Conservation (phyloP, 2,329 filamentous ascomycete species). For the Cladosporium phlei region DNA sequence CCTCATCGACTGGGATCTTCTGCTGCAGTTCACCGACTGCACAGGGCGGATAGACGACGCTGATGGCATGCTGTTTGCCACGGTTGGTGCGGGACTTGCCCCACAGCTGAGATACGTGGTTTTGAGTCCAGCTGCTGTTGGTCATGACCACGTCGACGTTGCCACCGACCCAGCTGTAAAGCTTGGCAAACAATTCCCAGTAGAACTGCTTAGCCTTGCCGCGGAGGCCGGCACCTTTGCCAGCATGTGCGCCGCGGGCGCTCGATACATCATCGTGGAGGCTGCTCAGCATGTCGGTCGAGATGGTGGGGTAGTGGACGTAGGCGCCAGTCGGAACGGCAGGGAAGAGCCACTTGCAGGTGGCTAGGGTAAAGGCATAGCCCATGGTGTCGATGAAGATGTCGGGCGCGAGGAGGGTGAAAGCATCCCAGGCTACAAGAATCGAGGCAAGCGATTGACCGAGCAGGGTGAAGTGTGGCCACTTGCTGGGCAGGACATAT, state of each 20-base stretch:
- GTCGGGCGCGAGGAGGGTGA: slow-evolving; percentile 85
- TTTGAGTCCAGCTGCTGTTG: slow-evolving; percentile 91
- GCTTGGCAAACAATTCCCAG: slow-evolving; percentile 76
- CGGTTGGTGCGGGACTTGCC: slow-evolving; percentile 46
- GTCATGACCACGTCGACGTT: slow-evolving; percentile 94
- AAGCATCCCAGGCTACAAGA: slow-evolving; percentile 83
- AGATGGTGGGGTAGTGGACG: slow-evolving; percentile 97
- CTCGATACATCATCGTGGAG: slow-evolving; percentile 56
- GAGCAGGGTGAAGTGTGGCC: slow-evolving; percentile 85
- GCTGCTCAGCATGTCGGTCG: slow-evolving; percentile 83
- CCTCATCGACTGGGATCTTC: slow-evolving; percentile 65
- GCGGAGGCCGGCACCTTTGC: slow-evolving; percentile 66
- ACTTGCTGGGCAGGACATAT: slow-evolving; percentile 80
- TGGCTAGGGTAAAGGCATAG: slow-evolving; percentile 82
- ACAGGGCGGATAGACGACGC: slow-evolving; percentile 85
- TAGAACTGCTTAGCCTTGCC: slow-evolving; percentile 73
- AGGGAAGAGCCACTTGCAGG: slow-evolving; percentile 77
- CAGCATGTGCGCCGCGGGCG: slow-evolving; percentile 73
- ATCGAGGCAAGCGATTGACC: slow-evolving; percentile 92
- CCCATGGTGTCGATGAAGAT: slow-evolving; percentile 98
- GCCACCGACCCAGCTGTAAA: slow-evolving; percentile 79
- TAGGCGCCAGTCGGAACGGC: slow-evolving; percentile 82
- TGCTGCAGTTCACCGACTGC: slow-evolving; percentile 79
- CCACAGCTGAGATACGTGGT: slow-evolving; percentile 78
- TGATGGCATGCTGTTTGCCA: slow-evolving; percentile 54